phyloP scores from a whole-genome alignment of 495 filamentous ascomycete genomes.

The Melanomma pulvis-pyrius region DNA sequence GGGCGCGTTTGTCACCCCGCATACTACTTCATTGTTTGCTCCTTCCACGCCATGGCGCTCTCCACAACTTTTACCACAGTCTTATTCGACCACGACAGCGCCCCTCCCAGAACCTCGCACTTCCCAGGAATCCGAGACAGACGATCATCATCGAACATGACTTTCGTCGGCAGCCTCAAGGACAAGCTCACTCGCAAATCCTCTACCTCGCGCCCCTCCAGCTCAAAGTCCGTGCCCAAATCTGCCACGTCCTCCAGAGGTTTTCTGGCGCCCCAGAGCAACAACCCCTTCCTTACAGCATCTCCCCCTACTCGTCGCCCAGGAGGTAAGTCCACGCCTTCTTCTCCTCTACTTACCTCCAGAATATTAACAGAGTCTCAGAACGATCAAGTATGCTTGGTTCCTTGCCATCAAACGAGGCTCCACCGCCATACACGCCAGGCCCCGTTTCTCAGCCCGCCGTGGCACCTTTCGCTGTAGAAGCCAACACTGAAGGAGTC shows the following conservation, averaged over 20 bases:
- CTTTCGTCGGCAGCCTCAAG: constrained; percentile 24
- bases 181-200: constrained; percentile 28
- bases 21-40: constrained; percentile 1
- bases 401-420: constrained; percentile 46
- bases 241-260: constrained; percentile 8
- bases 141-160: not conserved
- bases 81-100: constrained; percentile 1
- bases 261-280: constrained; percentile 3
- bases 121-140: not conserved
- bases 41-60: constrained; percentile 9
- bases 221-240: not conserved
- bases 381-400: constrained; percentile 46
- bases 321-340: constrained; percentile 34
- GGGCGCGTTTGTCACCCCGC: not conserved
- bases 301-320: constrained; percentile 43
- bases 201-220: constrained; percentile 19
- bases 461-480: constrained; percentile 9
- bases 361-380: constrained; percentile 27
- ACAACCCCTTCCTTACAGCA: constrained; percentile 22
- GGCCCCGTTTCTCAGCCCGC: constrained; percentile 16
- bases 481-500: constrained; percentile 11
- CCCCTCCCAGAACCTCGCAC: constrained; percentile 9
- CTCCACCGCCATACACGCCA: constrained; percentile 54
- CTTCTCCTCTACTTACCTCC: constrained; percentile 1
- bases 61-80: not conserved